Evolutionary conservation across 2,329 filamentous ascomycete genomes (phyloP), one percentile per base, ranked within the genome.

Genomic region (Gaeumannomyces sp.): DNA sequence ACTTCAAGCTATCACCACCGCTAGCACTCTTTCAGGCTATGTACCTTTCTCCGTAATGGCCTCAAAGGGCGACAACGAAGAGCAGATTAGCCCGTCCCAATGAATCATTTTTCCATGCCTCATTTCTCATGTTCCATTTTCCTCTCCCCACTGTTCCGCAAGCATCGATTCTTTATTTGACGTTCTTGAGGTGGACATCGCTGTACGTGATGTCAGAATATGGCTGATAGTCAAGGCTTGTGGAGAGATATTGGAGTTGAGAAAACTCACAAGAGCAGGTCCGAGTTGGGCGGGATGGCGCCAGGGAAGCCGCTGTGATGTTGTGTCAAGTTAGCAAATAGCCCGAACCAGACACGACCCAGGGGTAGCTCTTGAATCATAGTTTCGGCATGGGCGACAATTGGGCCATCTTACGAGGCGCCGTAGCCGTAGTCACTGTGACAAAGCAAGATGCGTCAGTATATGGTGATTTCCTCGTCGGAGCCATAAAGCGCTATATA

Each of bases 191-290:
- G 66, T 73, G 64, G 27, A 76, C 75, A 45, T 76, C 73, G 68
- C 75, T 77, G 63, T 27, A 13, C 11, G 5, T 1, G 8, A 19
- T 60, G 62, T 74, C 64, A 75, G 71, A 38, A 59, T 19, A 22
- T 4, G 19, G 19, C 19, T 59, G 13, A 45, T 28, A 31, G 22
- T 19, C 45, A 57, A 11, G 33, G 8, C 33, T 27, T 61, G 58
- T 5, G 16, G 3, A 3, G 3, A 60, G 27, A 11, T 29, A 64
- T 35, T 35, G 27, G 31, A 33, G 35, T n/a, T 25, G 16, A 14
- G 11, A 22, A 19, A 16, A 86, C 91, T 83, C 84, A 95, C 92
- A 96, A 96, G 80, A 96, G 84, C 68, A 96, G 83, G 69, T 83
- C 86, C n/a, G 91, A 80, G 71, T 89, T 85, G 56, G 87, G 77